Evolutionary conservation across 2,329 filamentous ascomycete species (phyloP), one percentile per base, ranked within the genome.

Genomic region (Xylaria sp.): DNA sequence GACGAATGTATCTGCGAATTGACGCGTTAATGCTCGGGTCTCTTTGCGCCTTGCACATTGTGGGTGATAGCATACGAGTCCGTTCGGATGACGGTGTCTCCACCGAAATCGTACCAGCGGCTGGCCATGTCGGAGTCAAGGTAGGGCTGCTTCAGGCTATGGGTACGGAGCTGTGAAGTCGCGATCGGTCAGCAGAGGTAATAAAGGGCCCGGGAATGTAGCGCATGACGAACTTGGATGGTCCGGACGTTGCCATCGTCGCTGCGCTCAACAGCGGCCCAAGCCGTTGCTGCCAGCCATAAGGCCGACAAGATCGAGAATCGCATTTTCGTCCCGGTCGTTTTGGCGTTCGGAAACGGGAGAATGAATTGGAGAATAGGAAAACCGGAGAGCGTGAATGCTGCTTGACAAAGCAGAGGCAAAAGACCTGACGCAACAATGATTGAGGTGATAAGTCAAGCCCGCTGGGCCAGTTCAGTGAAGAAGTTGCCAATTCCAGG

Each of bases 31-130:
- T 68, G 55, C 48, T 55, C 47, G 52, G 13, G 34, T 57, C 58
- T 54, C 39, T 10, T 52, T 54, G 58, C 57, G 50, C 35, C n/a
- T 13, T 7, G 30, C 42, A 39, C 51, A 9, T 44, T 53, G 54
- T 35, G 46, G 18, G 46, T 48, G 18, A 62, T 57, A 64, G 76
- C 82, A 65, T 84, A 88, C 85, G 82, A 82, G 73, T 88, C 85
- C 65, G 85, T 86, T 68, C 85, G 80, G 70, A 97, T 83, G 69
- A 99, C 88, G 47, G 93, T 91, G 78, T 96, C 92, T 72, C 93
- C 94, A 73, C 94, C 94, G 83, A 95, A 99, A 79, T 99, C 94
- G 78, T 93, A 99, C 93, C 94, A 99, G 73, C 94, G 88, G 79
- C 91, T 96, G 79, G 95, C 90, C 88, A 97, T 92, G 76, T 97